Evolutionary conservation across 2,329 filamentous ascomycete genomes (phyloP).

Genomic region (Hirsutella rhossiliensis): DNA sequence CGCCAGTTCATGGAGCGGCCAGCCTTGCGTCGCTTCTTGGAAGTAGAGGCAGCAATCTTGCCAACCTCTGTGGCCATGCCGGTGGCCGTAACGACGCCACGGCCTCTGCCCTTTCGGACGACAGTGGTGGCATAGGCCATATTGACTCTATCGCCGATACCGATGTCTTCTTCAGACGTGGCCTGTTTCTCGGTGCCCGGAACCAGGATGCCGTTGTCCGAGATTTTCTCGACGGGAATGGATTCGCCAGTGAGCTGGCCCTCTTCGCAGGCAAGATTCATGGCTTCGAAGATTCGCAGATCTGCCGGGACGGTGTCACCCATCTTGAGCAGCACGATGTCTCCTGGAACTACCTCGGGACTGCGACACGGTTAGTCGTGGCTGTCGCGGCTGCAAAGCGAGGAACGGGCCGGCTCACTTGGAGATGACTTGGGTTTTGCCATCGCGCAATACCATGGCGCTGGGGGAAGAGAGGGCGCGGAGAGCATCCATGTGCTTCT

Average conservation of each 20-base stretch:
- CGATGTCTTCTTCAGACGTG: slow-evolving; percentile 35
- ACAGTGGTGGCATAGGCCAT: slow-evolving; percentile 64
- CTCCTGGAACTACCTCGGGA: slow-evolving; percentile 57
- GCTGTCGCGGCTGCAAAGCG: no score
- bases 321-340: slow-evolving; percentile 54
- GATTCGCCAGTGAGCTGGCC: slow-evolving; percentile 68
- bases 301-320: slow-evolving; percentile 68
- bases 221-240: slow-evolving; percentile 55
- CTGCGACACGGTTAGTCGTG: slow-evolving; percentile 19
- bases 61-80: slow-evolving; percentile 63
- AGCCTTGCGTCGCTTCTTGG: slow-evolving; percentile 42
- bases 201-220: slow-evolving; percentile 32
- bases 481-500: slow-evolving; percentile 55
- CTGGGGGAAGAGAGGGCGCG: slow-evolving; percentile 50
- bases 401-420: slow-evolving; percentile 29
- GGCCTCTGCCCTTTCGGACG: slow-evolving; percentile 60
- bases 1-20: slow-evolving; percentile 39
- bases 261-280: slow-evolving; percentile 74
- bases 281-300: slow-evolving; percentile 55
- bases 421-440: slow-evolving; percentile 42
- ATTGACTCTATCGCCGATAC: slow-evolving; percentile 62
- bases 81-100: slow-evolving; percentile 60
- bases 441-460: slow-evolving; percentile 48
- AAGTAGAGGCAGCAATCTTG: slow-evolving; percentile 48
- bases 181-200: slow-evolving; percentile 34